A percentile compares a stretch with the other conserved stretches of the same genome.
phyloP scores from a whole-genome alignment of 305 asterid genomes.

The Plantago rigida region DNA sequence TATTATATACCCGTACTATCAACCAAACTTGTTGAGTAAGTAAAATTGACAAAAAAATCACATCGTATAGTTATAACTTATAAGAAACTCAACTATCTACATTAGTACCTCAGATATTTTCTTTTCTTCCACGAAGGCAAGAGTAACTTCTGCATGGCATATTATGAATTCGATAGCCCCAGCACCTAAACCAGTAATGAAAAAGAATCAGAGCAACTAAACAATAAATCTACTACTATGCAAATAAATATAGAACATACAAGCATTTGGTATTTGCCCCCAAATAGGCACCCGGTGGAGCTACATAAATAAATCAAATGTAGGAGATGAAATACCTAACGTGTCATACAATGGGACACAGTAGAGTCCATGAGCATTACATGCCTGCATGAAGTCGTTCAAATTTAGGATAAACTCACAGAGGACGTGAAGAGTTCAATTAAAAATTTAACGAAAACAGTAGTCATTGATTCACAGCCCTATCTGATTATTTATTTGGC shows the following conservation, averaged over 20 bases:
- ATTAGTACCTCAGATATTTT: constrained; percentile 62
- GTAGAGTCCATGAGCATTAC: constrained; percentile 93
- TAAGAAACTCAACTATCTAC: constrained; percentile 22
- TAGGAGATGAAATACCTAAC: constrained; percentile 51
- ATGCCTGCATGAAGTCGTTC: constrained; percentile 52
- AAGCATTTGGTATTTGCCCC: constrained; percentile 16
- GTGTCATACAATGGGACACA: constrained; percentile 95
- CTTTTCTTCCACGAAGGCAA: constrained; percentile 86
- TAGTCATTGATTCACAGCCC: too few species aligned
- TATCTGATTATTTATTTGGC: too few species aligned
- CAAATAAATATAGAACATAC: constrained; percentile 19
- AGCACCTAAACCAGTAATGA: constrained; percentile 55
- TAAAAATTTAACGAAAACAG: too few species aligned
- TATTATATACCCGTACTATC: not conserved
- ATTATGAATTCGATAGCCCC: constrained; percentile 86
- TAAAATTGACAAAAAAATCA: not conserved
- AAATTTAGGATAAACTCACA: constrained; percentile 24
- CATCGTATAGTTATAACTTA: not conserved
- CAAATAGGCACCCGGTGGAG: constrained; percentile 16
- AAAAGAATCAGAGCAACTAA: constrained; percentile 21
- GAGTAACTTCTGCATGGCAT: constrained; percentile 81
- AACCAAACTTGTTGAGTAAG: not conserved
- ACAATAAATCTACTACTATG: constrained; percentile 16
- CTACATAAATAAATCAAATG: constrained; percentile 8
- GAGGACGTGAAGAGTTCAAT: not conserved